Conservation (phyloP, 495 filamentous ascomycete species). For the Aspergillus heteromorphus region DNA sequence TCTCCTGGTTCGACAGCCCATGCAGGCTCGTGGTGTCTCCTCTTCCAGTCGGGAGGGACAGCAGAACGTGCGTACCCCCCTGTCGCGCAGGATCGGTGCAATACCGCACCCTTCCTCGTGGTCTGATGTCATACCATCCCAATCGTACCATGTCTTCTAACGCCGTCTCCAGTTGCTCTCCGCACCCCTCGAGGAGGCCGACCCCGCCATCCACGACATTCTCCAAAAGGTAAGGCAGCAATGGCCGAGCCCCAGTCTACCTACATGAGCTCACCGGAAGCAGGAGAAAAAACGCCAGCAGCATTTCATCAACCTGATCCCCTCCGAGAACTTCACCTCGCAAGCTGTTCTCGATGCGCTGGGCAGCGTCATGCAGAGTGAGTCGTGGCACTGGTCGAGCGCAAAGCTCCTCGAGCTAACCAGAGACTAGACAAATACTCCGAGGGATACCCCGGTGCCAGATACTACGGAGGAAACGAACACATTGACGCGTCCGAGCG, state of each 20-base stretch:
- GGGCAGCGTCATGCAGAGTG: conserved; percentile 98
- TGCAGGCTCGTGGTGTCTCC: conserved; percentile 35
- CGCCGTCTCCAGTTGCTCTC: conserved; percentile 61
- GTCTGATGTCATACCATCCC: conserved; percentile 2
- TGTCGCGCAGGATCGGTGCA: background rate
- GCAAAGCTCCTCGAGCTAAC: background rate
- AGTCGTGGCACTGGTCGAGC: conserved; percentile 20
- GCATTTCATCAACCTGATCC: conserved; percentile 97
- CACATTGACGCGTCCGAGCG: conserved; percentile 87
- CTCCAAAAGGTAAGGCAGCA: conserved; percentile 68
- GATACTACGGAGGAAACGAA: conserved; percentile 97
- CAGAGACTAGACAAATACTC: conserved; percentile 84
- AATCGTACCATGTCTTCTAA: conserved; percentile 2
- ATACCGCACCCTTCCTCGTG: background rate
- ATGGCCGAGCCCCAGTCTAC: background rate
- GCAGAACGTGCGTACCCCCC: conserved; percentile 30
- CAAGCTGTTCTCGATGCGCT: conserved; percentile 94
- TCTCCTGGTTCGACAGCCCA: conserved; percentile 17
- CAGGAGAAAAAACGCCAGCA: conserved; percentile 94
- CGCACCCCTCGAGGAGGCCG: conserved; percentile 72
- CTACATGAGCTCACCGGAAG: conserved; percentile 9
- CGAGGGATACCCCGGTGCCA: conserved; percentile 92
- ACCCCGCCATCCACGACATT: conserved; percentile 80
- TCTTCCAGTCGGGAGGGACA: conserved; percentile 38
- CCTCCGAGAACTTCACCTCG: conserved; percentile 98